These are phyloP conservation scores for Metarhizium anisopliae DNA, from an alignment of 2,329 filamentous ascomycete species.

Conservation along the genomic window DNA sequence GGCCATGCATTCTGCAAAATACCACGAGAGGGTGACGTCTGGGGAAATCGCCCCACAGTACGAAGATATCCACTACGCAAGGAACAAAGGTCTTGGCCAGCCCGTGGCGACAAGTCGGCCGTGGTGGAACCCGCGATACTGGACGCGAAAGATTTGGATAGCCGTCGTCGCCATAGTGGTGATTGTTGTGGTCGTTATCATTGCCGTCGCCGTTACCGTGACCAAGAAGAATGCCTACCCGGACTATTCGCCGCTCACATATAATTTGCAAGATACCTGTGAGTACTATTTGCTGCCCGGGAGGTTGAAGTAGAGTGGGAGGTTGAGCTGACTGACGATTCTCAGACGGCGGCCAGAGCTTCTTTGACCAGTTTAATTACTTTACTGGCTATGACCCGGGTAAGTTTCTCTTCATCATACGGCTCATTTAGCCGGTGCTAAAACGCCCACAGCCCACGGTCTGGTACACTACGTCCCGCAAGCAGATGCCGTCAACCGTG, in stretches of 20 bases:
- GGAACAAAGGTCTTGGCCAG: slow-evolving; percentile 11
- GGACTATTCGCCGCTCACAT: slow-evolving; percentile 36
- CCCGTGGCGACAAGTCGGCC: slow-evolving; percentile 18
- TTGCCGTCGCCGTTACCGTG: slow-evolving; percentile 34
- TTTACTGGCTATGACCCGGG: slow-evolving; percentile 40
- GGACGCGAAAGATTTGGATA: slow-evolving; percentile 44
- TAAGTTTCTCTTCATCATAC: slow-evolving; percentile 13
- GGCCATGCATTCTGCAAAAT: slow-evolving; percentile 1
- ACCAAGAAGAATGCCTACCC: slow-evolving; percentile 35
- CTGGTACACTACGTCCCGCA: slow-evolving; percentile 45
- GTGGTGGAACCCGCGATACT: slow-evolving; percentile 40
- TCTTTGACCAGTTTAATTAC: slow-evolving; percentile 49
- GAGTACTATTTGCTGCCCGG: slow-evolving; percentile 12
- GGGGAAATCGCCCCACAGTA: slow-evolving; percentile 17
- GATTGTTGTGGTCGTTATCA: slow-evolving; percentile 39
- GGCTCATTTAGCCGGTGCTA: neutral
- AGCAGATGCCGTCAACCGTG: slow-evolving; percentile 30
- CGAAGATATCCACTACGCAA: slow-evolving; percentile 18
- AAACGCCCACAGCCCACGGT: slow-evolving; percentile 26
- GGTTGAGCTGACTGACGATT: neutral
- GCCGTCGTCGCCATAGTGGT: slow-evolving; percentile 26
- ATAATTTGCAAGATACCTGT: slow-evolving; percentile 41
- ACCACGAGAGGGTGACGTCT: slow-evolving; percentile 11
- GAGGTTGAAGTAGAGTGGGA: neutral
- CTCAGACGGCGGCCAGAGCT: slow-evolving; percentile 37